Evolutionary conservation across 805 yeast species (phyloP), one percentile per base, ranked within the genome.

Genomic region (Candida ipomoeae): DNA sequence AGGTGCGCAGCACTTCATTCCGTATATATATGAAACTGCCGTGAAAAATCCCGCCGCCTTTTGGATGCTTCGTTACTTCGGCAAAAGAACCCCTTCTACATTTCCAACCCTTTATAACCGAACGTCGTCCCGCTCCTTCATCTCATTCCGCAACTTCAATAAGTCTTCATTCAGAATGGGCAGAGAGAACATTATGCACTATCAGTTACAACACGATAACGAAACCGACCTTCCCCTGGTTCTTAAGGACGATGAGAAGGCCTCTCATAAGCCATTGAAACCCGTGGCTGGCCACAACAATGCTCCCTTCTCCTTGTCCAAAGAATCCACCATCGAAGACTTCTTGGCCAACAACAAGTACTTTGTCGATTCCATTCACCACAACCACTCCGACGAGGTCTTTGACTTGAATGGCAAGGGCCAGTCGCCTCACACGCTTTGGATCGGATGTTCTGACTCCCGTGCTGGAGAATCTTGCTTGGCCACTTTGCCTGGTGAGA

Each of bases 261-360:
- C 49, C 15, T 49, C 41, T 13, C 37, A 33, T 35, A 36, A 48
- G 36, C 57, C 57, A 13, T 35, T 44, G 23, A 56, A 56, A 46
- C 58, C 60, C 15, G 53, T 17, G 39, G 47, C 54, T 15, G 53
- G 50, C 34, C 60, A 57, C 50, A 35, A 33, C 37, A 66, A 71
- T 58, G 67, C 67, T 50, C 78, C 78, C 4, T 81, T 80, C 62
- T 69, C 74, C 1, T 68, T 83, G 44, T 68, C 70, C 29, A 78
- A 74, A 60, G 70, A 58, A 36, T 52, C 56, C 31, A 48, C 60
- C 15, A 33, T 58, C 32, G 53, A 44, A 35, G 61, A 58, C 39
- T 58, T 51, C 48, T 51, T 58, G 49, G 60, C 55, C 44, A 58
- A 58, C 55, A 58, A 58, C 53, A 42, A 38, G 38, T 58, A 55